Percentiles rank a stretch among this genome's conserved stretches.
These are phyloP conservation scores for Lonicera japonica DNA, from an alignment of 129 eudicot species.

Conservation along the genomic window DNA sequence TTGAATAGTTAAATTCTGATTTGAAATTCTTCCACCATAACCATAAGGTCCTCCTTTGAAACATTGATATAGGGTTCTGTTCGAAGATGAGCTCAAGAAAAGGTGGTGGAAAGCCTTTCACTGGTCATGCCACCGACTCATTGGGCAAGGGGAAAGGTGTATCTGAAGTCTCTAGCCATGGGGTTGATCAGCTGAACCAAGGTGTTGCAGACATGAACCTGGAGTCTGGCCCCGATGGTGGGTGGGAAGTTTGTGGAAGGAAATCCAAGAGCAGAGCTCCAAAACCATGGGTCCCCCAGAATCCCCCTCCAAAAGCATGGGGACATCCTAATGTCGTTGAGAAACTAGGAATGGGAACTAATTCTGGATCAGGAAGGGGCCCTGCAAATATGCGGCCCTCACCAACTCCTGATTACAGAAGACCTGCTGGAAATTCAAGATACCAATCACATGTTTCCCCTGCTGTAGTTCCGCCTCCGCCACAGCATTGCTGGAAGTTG, in stretches of 20 bases:
- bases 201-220: constrained; percentile 24
- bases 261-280: constrained; percentile 22
- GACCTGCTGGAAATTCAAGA: constrained; percentile 24
- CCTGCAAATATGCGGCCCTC: constrained; percentile 17
- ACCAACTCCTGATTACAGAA: constrained; percentile 21
- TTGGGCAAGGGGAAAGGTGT: constrained; percentile 12
- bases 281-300: constrained; percentile 11
- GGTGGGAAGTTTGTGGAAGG: constrained; percentile 31
- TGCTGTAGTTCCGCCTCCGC: constrained; percentile 45
- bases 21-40: too few relatives aligned
- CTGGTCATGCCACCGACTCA: constrained; percentile 2
- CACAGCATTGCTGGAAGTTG: constrained; percentile 56
- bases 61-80: neutral
- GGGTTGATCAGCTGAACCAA: constrained; percentile 13
- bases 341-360: constrained; percentile 6
- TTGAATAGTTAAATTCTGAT: too few relatives aligned
- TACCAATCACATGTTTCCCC: constrained; percentile 9
- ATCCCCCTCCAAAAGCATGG: constrained; percentile 29
- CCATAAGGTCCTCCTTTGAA: neutral
- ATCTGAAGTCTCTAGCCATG: constrained; percentile 8
- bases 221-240: constrained; percentile 26
- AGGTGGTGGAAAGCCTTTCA: constrained; percentile 10
- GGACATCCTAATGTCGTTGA: constrained; percentile 25
- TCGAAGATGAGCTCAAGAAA: constrained; percentile 25
- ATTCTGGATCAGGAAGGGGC: constrained; percentile 22